phyloP scores from a whole-genome alignment of 2,329 filamentous ascomycete species.

The Aspergillus pseudoterreus region DNA sequence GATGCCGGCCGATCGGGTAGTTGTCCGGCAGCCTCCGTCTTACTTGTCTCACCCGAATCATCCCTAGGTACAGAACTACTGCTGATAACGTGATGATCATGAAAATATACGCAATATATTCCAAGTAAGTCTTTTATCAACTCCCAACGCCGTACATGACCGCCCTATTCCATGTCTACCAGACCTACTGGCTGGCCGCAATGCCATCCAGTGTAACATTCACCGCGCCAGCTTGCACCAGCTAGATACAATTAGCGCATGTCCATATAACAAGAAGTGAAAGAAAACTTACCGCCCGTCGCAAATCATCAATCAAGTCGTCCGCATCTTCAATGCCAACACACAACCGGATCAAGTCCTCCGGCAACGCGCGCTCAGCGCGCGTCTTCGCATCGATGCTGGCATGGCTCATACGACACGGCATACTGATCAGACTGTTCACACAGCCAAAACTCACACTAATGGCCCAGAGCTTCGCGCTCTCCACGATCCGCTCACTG shows the following conservation, averaged over 20 bases:
- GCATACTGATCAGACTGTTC: constrained; percentile 98
- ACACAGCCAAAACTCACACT: constrained; percentile 97
- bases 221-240: constrained; percentile 92
- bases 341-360: constrained; percentile 92
- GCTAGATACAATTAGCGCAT: constrained; percentile 43
- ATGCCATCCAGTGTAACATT: constrained; percentile 81
- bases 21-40: neutral
- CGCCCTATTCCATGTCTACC: neutral
- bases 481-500: constrained; percentile 91
- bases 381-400: constrained; percentile 96
- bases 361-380: constrained; percentile 83
- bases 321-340: constrained; percentile 93
- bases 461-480: constrained; percentile 86
- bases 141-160: neutral
- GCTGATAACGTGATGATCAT: neutral
- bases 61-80: too few relatives aligned
- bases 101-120: neutral
- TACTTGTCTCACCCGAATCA: too few relatives aligned
- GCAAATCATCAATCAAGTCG: constrained; percentile 90
- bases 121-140: neutral
- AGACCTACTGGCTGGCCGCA: constrained; percentile 48
- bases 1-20: constrained; percentile 25
- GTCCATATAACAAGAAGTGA: neutral
- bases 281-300: constrained; percentile 69
- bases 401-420: constrained; percentile 98